Conservation (phyloP, 164 flowering plant species). For the Aristolochia californica region DNA sequence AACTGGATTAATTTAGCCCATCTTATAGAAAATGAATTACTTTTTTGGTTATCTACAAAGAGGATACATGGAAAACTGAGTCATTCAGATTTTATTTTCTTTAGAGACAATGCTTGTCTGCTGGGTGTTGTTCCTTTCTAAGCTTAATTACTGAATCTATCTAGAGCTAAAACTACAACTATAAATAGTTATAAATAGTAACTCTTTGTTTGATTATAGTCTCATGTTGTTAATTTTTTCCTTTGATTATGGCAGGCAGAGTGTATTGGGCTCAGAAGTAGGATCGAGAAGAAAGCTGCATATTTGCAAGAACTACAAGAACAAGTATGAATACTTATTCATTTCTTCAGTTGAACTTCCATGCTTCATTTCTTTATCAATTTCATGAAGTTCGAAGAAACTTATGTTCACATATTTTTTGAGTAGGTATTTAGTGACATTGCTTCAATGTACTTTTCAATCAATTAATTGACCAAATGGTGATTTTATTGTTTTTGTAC, state of each 20-base stretch:
- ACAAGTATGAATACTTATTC: constrained; percentile 44
- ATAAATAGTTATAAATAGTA: no score
- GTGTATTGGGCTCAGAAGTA: constrained; percentile 46
- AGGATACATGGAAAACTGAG: no score
- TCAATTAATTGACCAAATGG: not conserved
- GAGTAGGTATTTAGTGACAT: not conserved
- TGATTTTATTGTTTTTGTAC: constrained; percentile 6
- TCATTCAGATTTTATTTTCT: no score
- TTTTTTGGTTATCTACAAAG: no score
- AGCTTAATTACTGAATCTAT: no score
- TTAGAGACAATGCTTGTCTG: no score
- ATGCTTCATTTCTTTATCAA: not conserved
- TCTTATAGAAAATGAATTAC: no score
- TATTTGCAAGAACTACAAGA: constrained; percentile 90
- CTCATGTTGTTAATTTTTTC: not conserved
- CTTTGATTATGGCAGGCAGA: constrained; percentile 40
- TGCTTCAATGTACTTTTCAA: not conserved
- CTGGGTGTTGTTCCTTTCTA: no score
- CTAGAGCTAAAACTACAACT: no score
- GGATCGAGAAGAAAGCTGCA: constrained; percentile 81
- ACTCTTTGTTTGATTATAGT: not conserved
- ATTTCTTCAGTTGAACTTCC: not conserved
- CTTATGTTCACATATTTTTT: not conserved
- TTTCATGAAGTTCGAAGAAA: no score
- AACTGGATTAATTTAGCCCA: no score